Conservation (phyloP, 2,329 filamentous ascomycete species). For the Ascochyta pisi region DNA sequence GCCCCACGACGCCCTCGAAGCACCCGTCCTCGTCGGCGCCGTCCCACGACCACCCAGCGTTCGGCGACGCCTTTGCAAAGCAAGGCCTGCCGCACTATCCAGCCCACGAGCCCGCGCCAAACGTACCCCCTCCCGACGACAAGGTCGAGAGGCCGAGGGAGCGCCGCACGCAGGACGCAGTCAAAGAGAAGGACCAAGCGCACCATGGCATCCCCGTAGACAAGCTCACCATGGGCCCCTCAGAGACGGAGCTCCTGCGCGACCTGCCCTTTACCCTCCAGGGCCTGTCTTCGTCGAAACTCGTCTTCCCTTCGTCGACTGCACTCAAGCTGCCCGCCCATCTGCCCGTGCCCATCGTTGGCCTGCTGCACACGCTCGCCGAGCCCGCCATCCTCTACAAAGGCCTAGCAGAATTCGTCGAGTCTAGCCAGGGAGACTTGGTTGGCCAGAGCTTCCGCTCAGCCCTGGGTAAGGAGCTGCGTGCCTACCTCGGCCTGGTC, state of each 20-base stretch:
- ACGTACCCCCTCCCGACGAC: slow-evolving; percentile 29
- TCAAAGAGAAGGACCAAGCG: slow-evolving; percentile 33
- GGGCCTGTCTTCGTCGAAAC: slow-evolving; percentile 84
- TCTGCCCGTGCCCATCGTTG: slow-evolving; percentile 83
- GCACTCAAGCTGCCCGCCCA: slow-evolving; percentile 78
- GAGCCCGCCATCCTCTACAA: slow-evolving; percentile 94
- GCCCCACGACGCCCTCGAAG: slow-evolving; percentile 40
- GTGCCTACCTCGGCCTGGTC: slow-evolving; percentile 88
- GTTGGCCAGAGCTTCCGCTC: slow-evolving; percentile 90
- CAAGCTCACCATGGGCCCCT: slow-evolving; percentile 36
- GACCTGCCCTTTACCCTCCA: slow-evolving; percentile 94
- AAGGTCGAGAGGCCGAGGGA: slow-evolving; percentile 38
- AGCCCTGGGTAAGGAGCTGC: slow-evolving; percentile 82
- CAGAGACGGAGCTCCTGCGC: slow-evolving; percentile 57
- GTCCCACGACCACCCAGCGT: slow-evolving; percentile 25
- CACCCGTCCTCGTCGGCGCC: slow-evolving; percentile 36
- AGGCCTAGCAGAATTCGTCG: slow-evolving; percentile 79
- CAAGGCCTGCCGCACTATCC: slow-evolving; percentile 53
- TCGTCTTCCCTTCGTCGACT: slow-evolving; percentile 74
- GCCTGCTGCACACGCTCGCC: slow-evolving; percentile 85
- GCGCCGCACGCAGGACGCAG: slow-evolving; percentile 30
- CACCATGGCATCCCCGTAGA: slow-evolving; percentile 19
- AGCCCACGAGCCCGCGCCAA: slow-evolving; percentile 41
- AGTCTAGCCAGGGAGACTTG: slow-evolving; percentile 81
- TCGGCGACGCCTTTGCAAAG: slow-evolving; percentile 58